Evolutionary conservation across 768 basidiomycete genomes (phyloP), one percentile per base, ranked within the genome.

Genomic region (Agaricus sinodeliciosus): DNA sequence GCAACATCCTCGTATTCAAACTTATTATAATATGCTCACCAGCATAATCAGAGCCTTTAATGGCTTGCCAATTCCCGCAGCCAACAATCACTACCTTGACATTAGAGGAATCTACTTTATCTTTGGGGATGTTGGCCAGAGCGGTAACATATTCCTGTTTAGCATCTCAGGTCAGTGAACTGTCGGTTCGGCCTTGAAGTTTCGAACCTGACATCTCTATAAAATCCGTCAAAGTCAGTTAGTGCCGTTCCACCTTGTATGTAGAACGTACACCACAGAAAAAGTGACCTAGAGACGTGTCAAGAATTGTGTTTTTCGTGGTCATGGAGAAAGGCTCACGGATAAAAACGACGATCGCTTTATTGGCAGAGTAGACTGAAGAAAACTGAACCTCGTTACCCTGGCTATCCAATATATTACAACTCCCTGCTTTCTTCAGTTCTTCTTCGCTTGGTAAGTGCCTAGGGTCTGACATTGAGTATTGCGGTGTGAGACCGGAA

Each of bases 281-380:
- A 62, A 84, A 84, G 63, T 84, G 81, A 7, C 82, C 82, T 82
- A 35, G 28, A 19, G n/a, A 15, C 9, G 54, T 9, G 52, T 12
- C 44, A 5, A 25, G 13, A 27, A 9, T 8, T 9, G 5, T 27
- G 40, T 6, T 46, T 13, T 26, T 25, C n/a, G 1, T 3, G 22
- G n/a, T 25, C 3, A 12, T 36, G 7, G 6, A 27, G 26, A 15
- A 41, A 3, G 12, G 59, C 71, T 55, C 48, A 83, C 84, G 78
- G 51, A 85, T 81, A 63, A 86, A 85, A 1, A 86, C 79, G 3
- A 85, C 74, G 11, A 86, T 67, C 0, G 77, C 78, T 59, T 76
- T 79, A 58, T 77, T 62, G 2, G 72, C 61, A 39, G 72, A 64
- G 55, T 79, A 77, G 4, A 86, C 46, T 1, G 69, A 72, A 0